Percentiles rank a stretch among this genome's conserved stretches.
Conservation (phyloP, 2,329 filamentous ascomycete species). For the Pseudogymnoascus verrucosus region DNA sequence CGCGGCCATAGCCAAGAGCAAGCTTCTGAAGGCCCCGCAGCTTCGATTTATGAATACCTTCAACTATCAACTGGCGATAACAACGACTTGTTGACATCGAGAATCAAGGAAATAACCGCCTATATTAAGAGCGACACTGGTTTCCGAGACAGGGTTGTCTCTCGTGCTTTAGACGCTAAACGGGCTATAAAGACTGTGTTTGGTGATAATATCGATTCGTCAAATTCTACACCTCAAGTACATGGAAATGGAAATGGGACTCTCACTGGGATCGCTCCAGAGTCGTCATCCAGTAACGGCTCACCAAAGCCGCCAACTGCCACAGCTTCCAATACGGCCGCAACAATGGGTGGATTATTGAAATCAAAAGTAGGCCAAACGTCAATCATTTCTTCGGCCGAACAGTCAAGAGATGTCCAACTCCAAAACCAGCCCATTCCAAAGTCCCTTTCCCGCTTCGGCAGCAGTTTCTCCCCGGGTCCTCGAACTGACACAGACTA, state of each 20-base stretch:
- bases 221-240: background rate
- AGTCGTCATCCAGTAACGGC: background rate
- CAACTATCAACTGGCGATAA: background rate
- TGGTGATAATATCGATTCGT: background rate
- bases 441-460: background rate
- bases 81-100: background rate
- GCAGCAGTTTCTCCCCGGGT: background rate
- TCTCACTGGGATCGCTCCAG: background rate
- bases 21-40: background rate
- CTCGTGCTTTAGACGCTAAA: background rate
- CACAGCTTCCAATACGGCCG: too few species aligned
- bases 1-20: background rate
- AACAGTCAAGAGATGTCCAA: background rate
- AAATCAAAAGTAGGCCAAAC: slow-evolving; percentile 2
- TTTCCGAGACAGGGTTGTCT: background rate
- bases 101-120: background rate
- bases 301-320: background rate
- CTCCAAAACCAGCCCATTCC: background rate
- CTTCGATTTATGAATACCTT: background rate
- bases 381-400: background rate
- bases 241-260: background rate
- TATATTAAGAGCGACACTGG: background rate
- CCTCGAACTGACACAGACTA: background rate
- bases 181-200: background rate
- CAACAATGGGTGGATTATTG: background rate